These are phyloP conservation scores for Carex sylvatica DNA, from an alignment of 202 grass and related monocot species.

Conservation along the genomic window DNA sequence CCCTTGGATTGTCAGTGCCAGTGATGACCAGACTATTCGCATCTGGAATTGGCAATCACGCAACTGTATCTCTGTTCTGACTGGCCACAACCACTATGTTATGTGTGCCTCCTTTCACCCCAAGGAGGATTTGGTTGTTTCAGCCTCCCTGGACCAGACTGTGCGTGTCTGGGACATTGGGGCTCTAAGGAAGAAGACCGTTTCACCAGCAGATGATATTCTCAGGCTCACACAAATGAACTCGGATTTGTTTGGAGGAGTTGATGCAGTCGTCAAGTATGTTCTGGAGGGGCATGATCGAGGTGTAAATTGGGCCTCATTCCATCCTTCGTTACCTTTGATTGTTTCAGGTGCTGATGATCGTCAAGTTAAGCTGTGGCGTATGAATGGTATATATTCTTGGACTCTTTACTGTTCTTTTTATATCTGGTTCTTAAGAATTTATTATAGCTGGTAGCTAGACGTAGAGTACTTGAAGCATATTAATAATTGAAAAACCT, in stretches of 20 bases:
- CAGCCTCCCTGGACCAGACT: constrained; percentile 93
- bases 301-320: constrained; percentile 95
- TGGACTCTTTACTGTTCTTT: background rate
- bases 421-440: constrained; percentile 8
- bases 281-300: constrained; percentile 97
- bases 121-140: constrained; percentile 94
- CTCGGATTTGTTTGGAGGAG: constrained; percentile 91
- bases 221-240: constrained; percentile 95
- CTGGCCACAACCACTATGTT: constrained; percentile 96
- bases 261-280: constrained; percentile 96
- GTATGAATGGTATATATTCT: constrained; percentile 80
- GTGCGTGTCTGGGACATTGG: constrained; percentile 97
- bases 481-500: background rate
- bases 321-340: constrained; percentile 83
- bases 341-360: constrained; percentile 98
- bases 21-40: constrained; percentile 93
- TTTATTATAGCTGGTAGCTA: background rate
- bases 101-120: constrained; percentile 97
- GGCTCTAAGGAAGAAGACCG: constrained; percentile 85
- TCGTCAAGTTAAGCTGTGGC: constrained; percentile 96
- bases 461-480: background rate
- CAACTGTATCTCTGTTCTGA: constrained; percentile 90
- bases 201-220: constrained; percentile 86
- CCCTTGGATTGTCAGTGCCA: constrained; percentile 94
- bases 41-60: constrained; percentile 99